Evolutionary conservation across 495 filamentous ascomycete genomes (phyloP), one percentile per base, ranked within the genome.

Genomic region (Penicillium argentinense): DNA sequence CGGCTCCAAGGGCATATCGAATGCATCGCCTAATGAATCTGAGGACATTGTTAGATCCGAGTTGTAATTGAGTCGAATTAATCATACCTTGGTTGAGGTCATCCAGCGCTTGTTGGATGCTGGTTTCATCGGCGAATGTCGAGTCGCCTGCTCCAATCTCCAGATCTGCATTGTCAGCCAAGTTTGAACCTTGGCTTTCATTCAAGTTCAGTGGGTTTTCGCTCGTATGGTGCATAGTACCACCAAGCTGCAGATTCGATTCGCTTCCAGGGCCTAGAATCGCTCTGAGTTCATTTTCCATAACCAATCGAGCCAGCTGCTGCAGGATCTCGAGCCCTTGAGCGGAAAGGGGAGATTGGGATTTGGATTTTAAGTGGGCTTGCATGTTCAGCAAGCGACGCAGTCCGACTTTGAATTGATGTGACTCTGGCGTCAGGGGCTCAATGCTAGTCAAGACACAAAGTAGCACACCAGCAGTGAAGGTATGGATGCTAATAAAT

Each of bases 231-330:
- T n/a, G n/a, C n/a, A n/a, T n/a, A n/a, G n/a, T n/a, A n/a, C n/a
- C n/a, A n/a, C n/a, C 25, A 13, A n/a, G 4, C 3, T 28, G 8
- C 18, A 9, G 12, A 6, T 32, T 21, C 12, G 8, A 39, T 9
- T 12, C 25, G 33, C 18, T 37, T 19, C 11, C 8, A 52, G 21
- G 39, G 13, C 36, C 22, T 6, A 64, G 38, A 38, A 66, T 56
- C n/a, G 45, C 54, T n/a, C 48, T 54, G 12, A 64, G 26, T 18
- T 66, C 65, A 14, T 59, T 68, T 14, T 66, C 60, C 53, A 68
- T 57, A 1, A 60, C 52, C 7, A 59, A 40, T n/a, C 46, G 49
- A 0, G 54, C 51, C 16, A 66, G 22, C 11, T 49, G 50, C 43
- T 64, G 36, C 0, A 64, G 32, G 9, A 68, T 62, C 13, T 56